These are phyloP conservation scores for Xylariomycetidae sp. DNA, from an alignment of 2,329 filamentous ascomycete genomes.

Conservation along the genomic window DNA sequence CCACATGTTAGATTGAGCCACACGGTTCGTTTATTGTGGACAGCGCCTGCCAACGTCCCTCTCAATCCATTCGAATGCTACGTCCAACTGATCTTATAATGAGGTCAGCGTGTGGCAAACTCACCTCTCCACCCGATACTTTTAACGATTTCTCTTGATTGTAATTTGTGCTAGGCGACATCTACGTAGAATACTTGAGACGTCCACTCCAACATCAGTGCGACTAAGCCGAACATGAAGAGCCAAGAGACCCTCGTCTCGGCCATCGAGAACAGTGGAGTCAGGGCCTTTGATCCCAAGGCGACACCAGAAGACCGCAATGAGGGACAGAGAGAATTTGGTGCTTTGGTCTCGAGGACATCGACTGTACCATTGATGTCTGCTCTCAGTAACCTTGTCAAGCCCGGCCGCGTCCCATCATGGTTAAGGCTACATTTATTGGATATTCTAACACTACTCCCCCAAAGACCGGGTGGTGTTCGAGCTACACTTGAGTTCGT, in stretches of 20 bases:
- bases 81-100: too few species aligned
- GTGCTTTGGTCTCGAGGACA: constrained; percentile 44
- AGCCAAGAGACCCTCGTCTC: constrained; percentile 28
- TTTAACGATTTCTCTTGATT: too few species aligned
- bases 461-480: constrained; percentile 59
- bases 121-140: too few species aligned
- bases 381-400: constrained; percentile 58
- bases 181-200: too few species aligned
- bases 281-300: constrained; percentile 45
- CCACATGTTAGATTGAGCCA: too few species aligned
- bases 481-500: constrained; percentile 67
- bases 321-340: constrained; percentile 36
- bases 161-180: too few species aligned
- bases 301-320: constrained; percentile 27
- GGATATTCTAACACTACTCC: constrained; percentile 54
- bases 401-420: constrained; percentile 52
- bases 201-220: too few species aligned
- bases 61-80: too few species aligned
- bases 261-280: constrained; percentile 35
- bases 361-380: constrained; percentile 50
- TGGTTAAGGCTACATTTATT: constrained; percentile 58
- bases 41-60: too few species aligned
- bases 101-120: too few species aligned
- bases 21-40: too few species aligned
- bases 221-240: too few species aligned